phyloP scores from a whole-genome alignment of 345 rosid species.

The Aquilaria yunnanensis region DNA sequence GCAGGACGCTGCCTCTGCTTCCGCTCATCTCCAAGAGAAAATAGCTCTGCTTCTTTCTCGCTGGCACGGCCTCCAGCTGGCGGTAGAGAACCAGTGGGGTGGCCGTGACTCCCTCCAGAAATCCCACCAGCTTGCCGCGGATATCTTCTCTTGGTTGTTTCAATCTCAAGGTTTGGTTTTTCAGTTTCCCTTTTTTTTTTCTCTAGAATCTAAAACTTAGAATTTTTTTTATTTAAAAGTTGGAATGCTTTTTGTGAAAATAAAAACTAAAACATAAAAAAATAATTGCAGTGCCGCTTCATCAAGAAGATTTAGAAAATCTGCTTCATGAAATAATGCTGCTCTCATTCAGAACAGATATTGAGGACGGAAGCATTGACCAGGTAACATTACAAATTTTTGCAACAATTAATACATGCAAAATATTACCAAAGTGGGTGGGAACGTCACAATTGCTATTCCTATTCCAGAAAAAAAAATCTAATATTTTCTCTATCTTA shows the following conservation, averaged over 20 bases:
- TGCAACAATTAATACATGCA: too few species aligned
- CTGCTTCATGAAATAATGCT: slow-evolving; percentile 69
- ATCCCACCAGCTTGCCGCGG: slow-evolving; percentile 36
- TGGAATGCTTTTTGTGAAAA: background rate
- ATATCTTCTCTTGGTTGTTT: slow-evolving; percentile 46
- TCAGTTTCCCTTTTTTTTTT: background rate
- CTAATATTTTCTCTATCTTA: too few species aligned
- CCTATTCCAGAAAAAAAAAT: too few species aligned
- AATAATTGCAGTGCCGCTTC: slow-evolving; percentile 25
- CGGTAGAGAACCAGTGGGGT: slow-evolving; percentile 73
- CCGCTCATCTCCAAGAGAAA: slow-evolving; percentile 30
- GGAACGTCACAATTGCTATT: too few species aligned
- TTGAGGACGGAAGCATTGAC: slow-evolving; percentile 91
- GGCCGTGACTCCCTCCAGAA: slow-evolving; percentile 58
- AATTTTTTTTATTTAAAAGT: background rate
- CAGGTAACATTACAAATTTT: slow-evolving; percentile 26
- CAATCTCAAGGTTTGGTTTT: slow-evolving; percentile 35
- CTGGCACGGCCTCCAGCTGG: slow-evolving; percentile 84
- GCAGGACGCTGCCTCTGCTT: slow-evolving; percentile 12
- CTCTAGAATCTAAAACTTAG: too few species aligned
- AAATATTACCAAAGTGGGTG: too few species aligned
- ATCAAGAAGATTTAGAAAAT: slow-evolving; percentile 64
- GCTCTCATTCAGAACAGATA: slow-evolving; percentile 71
- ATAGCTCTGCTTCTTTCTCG: slow-evolving; percentile 40
- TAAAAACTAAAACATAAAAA: too few species aligned